A percentile compares a stretch with the other conserved stretches of the same genome.
These are phyloP conservation scores for Lanzia echinophila DNA, from an alignment of 2,329 filamentous ascomycete genomes.

Conservation along the genomic window DNA sequence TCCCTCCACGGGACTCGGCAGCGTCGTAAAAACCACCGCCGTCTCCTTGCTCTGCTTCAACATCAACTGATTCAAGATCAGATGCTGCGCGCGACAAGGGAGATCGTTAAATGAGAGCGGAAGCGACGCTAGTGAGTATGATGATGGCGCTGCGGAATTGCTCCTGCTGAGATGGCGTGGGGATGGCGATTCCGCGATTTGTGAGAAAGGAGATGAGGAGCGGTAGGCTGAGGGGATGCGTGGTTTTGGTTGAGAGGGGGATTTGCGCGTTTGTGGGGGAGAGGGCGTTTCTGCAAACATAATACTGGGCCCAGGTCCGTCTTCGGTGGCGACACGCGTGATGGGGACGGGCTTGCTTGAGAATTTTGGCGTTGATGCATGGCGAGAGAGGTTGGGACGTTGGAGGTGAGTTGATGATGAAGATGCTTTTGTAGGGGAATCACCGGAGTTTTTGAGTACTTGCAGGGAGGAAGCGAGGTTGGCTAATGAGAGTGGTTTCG, in stretches of 20 bases:
- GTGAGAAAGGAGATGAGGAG: constrained; percentile 33
- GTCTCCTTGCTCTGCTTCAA: constrained; percentile 28
- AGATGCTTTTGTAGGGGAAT: constrained; percentile 41
- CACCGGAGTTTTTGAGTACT: constrained; percentile 61
- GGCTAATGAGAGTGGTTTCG: constrained; percentile 14
- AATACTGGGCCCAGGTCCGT: constrained; percentile 61
- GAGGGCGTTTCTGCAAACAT: constrained; percentile 44
- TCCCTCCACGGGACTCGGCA: constrained; percentile 59
- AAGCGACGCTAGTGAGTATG: constrained; percentile 15
- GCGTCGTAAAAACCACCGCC: constrained; percentile 58
- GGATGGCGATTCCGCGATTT: constrained; percentile 38
- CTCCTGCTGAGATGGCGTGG: constrained; percentile 34
- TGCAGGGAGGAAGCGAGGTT: constrained; percentile 16
- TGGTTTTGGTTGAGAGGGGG: constrained; percentile 32
- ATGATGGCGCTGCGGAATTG: constrained; percentile 24
- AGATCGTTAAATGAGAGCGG: constrained; percentile 22
- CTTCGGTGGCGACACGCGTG: constrained; percentile 49
- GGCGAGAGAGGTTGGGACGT: constrained; percentile 45
- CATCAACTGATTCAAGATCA: constrained; percentile 27
- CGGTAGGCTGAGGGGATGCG: constrained; percentile 20
- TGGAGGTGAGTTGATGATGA: constrained; percentile 18
- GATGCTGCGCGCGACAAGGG: constrained; percentile 24
- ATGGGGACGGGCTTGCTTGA: constrained; percentile 19
- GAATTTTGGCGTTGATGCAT: constrained; percentile 29
- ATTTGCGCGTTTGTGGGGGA: constrained; percentile 18